Evolutionary conservation across 2,329 filamentous ascomycete genomes (phyloP).

Genomic region (Grosmannia serpens): DNA sequence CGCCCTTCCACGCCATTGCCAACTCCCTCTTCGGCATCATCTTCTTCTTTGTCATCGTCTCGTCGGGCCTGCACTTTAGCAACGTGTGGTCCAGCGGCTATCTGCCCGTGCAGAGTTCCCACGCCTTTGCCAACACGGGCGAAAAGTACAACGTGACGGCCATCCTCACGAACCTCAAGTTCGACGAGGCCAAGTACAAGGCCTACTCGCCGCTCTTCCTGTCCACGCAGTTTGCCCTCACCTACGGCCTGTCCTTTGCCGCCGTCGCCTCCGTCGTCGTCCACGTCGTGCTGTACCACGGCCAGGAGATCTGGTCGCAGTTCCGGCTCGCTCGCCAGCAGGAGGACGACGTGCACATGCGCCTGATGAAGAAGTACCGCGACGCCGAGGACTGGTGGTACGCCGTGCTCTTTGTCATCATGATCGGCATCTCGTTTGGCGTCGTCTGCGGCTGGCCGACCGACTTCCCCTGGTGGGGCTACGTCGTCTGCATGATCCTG

Average conservation of each 20-base stretch:
- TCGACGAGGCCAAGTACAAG: slow-evolving; percentile 49
- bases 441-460: slow-evolving; percentile 43
- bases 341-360: slow-evolving; percentile 49
- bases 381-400: slow-evolving; percentile 52
- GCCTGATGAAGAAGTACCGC: slow-evolving; percentile 48
- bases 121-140: slow-evolving; percentile 55
- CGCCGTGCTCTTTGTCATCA: slow-evolving; percentile 35
- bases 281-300: slow-evolving; percentile 44
- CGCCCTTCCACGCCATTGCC: slow-evolving; percentile 43
- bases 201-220: slow-evolving; percentile 56
- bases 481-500: slow-evolving; percentile 43
- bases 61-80: slow-evolving; percentile 47
- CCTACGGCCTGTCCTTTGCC: slow-evolving; percentile 46
- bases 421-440: slow-evolving; percentile 42
- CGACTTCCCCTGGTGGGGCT: slow-evolving; percentile 46
- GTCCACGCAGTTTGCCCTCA: slow-evolving; percentile 47
- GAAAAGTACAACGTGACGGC: slow-evolving; percentile 44
- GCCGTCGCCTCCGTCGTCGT: slow-evolving; percentile 50
- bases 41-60: slow-evolving; percentile 44
- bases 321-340: slow-evolving; percentile 43
- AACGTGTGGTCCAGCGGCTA: slow-evolving; percentile 47
- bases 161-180: slow-evolving; percentile 47
- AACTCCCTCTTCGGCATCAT: slow-evolving; percentile 43
- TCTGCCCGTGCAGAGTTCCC: slow-evolving; percentile 48
- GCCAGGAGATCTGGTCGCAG: slow-evolving; percentile 41